Conservation (phyloP, 768 basidiomycete genomes). For the Russula sp. region DNA sequence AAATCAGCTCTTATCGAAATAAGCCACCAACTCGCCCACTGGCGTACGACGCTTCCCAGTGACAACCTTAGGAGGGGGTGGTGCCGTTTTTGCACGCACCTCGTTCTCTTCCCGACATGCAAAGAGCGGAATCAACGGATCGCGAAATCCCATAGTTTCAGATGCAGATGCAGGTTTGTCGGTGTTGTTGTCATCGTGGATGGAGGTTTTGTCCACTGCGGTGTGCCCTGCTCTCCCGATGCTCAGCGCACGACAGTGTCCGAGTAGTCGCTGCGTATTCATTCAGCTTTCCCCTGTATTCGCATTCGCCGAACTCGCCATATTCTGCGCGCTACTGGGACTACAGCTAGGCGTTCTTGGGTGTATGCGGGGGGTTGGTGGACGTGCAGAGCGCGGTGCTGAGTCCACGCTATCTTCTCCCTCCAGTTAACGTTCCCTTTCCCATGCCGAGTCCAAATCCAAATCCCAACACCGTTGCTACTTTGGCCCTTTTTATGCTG, state of each 20-base stretch:
- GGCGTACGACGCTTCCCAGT: too few relatives aligned
- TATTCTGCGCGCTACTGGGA: neutral
- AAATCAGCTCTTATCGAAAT: too few relatives aligned
- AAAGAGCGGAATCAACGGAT: too few relatives aligned
- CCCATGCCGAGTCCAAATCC: slow-evolving; percentile 13
- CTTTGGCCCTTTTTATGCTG: neutral
- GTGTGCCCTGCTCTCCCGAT: too few relatives aligned
- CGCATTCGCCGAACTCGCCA: too few relatives aligned
- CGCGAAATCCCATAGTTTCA: slow-evolving; percentile 33
- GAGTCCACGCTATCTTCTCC: slow-evolving; percentile 14
- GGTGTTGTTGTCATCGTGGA: neutral
- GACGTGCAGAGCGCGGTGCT: neutral
- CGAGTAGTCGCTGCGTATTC: neutral
- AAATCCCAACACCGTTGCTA: slow-evolving; percentile 32
- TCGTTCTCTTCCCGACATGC: too few relatives aligned
- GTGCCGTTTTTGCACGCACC: too few relatives aligned
- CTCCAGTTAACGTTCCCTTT: slow-evolving; percentile 2
- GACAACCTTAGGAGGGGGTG: too few relatives aligned
- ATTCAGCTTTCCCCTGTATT: slow-evolving; percentile 22
- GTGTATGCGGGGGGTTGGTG: slow-evolving; percentile 11
- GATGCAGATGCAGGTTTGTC: slow-evolving; percentile 32
- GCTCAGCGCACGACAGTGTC: too few relatives aligned
- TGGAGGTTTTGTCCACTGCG: neutral
- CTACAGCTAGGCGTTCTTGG: neutral
- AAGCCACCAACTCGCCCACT: too few relatives aligned